Conservation (phyloP, 768 basidiomycete genomes). For the Trametes sanguinea region DNA sequence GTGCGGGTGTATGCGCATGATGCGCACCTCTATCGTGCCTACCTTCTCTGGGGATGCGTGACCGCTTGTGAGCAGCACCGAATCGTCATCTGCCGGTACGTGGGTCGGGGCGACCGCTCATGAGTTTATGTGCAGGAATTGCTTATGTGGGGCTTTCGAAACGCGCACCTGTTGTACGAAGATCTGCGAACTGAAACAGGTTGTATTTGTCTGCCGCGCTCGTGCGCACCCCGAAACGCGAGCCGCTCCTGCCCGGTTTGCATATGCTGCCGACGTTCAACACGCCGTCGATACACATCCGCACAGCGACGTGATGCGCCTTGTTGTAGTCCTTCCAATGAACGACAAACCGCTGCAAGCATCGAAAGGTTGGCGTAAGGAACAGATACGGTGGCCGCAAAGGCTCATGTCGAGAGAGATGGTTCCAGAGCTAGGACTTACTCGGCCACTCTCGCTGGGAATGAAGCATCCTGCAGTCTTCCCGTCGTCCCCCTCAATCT, state of each 20-base stretch:
- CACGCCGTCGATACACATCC: background rate
- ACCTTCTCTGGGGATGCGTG: background rate
- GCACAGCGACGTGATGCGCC: background rate
- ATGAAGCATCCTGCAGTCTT: conserved; percentile 15
- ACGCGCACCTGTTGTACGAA: conserved; percentile 14
- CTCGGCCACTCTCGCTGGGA: conserved; percentile 21
- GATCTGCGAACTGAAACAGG: conserved; percentile 12
- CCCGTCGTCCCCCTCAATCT: conserved; percentile 5
- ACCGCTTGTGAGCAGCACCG: background rate
- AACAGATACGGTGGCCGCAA: background rate
- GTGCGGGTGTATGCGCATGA: background rate
- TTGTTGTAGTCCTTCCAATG: conserved; percentile 4
- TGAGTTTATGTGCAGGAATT: too few species aligned
- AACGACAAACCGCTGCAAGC: background rate
- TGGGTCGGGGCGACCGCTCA: background rate
- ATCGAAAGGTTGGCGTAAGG: background rate
- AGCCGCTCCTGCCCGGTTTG: background rate
- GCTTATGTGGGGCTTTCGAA: background rate
- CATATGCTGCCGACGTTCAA: background rate
- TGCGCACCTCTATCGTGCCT: conserved; percentile 9
- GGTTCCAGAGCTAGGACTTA: background rate
- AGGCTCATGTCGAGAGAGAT: background rate
- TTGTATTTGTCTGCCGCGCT: background rate
- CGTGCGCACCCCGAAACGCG: conserved; percentile 2
- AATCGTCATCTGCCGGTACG: conserved; percentile 13